Conservation (phyloP, 73 alveolate genomes). For the Paramecium pentaurelia region DNA sequence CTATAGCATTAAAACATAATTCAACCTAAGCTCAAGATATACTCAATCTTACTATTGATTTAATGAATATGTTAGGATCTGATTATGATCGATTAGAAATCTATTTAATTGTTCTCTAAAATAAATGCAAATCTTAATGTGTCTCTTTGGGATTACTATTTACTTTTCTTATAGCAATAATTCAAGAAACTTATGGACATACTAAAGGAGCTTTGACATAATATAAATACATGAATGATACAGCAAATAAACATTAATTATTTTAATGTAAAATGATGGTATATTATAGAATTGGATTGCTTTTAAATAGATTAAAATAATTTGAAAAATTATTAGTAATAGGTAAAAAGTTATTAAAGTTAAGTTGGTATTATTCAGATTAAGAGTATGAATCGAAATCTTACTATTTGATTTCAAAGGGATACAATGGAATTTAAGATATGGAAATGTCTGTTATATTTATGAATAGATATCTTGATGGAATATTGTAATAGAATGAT, state of each 20-base stretch:
- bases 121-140: not conserved
- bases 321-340: not conserved
- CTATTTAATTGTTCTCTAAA: not conserved
- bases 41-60: not conserved
- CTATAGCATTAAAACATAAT: not conserved
- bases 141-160: not conserved
- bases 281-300: not conserved
- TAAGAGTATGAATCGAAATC: slow-evolving; percentile 15
- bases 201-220: not conserved
- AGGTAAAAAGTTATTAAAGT: slow-evolving; percentile 8
- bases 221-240: not conserved
- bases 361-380: slow-evolving; percentile 14
- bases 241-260: not conserved
- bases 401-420: not conserved
- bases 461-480: not conserved
- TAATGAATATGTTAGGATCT: not conserved
- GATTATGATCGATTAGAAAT: not conserved
- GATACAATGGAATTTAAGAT: not conserved
- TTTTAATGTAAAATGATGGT: not conserved
- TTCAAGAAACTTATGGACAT: slow-evolving; percentile 16
- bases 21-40: not conserved
- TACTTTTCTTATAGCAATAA: slow-evolving; percentile 2
- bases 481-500: not conserved
- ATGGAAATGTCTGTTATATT: slow-evolving; percentile 7
- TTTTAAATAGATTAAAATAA: not conserved